Evolutionary conservation across 148 eudicot species (phyloP), one percentile per base, ranked within the genome.

Genomic region (Pharnaceum exiguum): DNA sequence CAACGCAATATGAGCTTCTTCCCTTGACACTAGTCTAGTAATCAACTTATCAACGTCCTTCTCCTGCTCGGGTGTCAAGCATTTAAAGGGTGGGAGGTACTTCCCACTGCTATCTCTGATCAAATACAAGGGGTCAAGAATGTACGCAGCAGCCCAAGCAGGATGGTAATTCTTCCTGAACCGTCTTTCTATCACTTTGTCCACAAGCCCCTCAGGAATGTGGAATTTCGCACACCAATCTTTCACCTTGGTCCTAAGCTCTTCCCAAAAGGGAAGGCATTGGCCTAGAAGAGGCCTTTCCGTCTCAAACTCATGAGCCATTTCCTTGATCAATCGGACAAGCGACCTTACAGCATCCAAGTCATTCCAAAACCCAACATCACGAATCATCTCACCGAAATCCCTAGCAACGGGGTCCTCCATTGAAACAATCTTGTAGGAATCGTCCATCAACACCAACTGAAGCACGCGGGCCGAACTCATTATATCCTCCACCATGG

Each of bases 11-110:
- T 83, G 96, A 9, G 96, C 95, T 59, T 93, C 96, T 17, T 93
- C 98, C 57, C 82, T 76, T 0, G 94, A 79, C 5, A 93, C 98
- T 44, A 93, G 77, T 70, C 98, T 46, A 16, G 95, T 85, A 26
- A 93, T 75, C 25, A 93, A 80, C 71, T 81, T 83, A 45, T 93
- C 96, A n/a, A 93, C 98, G 56, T 93, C 98, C 32, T 88, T 93
- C 63, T 93, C 96, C 60, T 93, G 98, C 27, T 93, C 88, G 1
- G 80, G 75, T 2, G 86, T 82, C 56, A 93, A 58, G 81, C 74
- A 75, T 62, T 93, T 93, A 75, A 88, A 93, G 5, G 98, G 98
- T 0, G 98, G 98, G 5, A 88, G 65, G 69, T 93, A 93, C 59
- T 83, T 93, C 50, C 98, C 96, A 49, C 80, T 77, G 10, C 74